These are phyloP conservation scores for Pseudozyma thailandica DNA, from an alignment of 1,284 basidiomycete species.

Conservation along the genomic window DNA sequence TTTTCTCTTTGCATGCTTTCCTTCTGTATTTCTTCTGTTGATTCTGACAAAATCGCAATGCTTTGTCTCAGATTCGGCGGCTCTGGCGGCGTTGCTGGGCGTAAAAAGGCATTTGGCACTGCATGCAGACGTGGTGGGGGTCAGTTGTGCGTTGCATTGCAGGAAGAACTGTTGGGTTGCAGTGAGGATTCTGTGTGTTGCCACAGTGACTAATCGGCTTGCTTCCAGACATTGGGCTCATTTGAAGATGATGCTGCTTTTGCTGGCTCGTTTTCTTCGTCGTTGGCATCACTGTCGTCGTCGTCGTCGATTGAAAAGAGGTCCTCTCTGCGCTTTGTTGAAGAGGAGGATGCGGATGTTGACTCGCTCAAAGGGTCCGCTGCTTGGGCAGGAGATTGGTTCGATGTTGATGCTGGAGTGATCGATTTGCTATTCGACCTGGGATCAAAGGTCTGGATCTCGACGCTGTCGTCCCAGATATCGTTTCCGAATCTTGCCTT, in stretches of 20 bases:
- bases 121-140: too few relatives aligned
- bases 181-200: too few relatives aligned
- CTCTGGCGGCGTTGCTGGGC: too few relatives aligned
- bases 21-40: too few relatives aligned
- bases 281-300: conserved; percentile 35
- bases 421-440: neutral
- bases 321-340: conserved; percentile 12
- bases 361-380: conserved; percentile 2
- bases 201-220: conserved; percentile 12
- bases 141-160: neutral
- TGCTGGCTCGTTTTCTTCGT: neutral
- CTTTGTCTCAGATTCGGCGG: too few relatives aligned
- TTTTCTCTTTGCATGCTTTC: too few relatives aligned
- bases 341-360: neutral
- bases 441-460: conserved; percentile 1
- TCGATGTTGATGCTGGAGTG: neutral
- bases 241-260: neutral
- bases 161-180: too few relatives aligned
- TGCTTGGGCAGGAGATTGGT: neutral
- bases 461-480: conserved; percentile 38
- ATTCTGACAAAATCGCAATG: too few relatives aligned
- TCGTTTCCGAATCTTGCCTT: conserved; percentile 28
- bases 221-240: conserved; percentile 21
- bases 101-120: too few relatives aligned
- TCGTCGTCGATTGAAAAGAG: conserved; percentile 55